phyloP scores from a whole-genome alignment of 2,329 filamentous ascomycete species.

The Beauveria sp. region DNA sequence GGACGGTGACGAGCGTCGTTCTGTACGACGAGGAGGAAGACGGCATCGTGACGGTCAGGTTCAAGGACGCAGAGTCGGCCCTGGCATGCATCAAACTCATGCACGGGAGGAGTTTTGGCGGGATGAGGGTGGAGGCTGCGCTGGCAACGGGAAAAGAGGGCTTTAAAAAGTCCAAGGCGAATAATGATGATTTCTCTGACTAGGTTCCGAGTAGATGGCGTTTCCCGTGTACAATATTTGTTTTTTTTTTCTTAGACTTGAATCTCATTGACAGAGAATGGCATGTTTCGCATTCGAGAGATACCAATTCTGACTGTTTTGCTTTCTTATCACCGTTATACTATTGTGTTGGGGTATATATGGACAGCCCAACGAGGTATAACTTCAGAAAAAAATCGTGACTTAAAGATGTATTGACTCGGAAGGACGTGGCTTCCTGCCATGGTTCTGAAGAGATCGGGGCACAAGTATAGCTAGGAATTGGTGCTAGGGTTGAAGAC shows the following conservation, averaged over 20 bases:
- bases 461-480: too few relatives aligned
- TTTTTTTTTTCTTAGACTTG: neutral
- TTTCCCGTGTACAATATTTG: neutral
- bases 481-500: too few relatives aligned
- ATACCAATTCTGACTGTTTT: too few relatives aligned
- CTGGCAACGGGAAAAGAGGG: slow-evolving; percentile 64
- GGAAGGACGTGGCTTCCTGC: too few relatives aligned
- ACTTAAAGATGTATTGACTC: too few relatives aligned
- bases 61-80: slow-evolving; percentile 63
- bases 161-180: slow-evolving; percentile 61
- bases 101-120: slow-evolving; percentile 73
- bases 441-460: too few relatives aligned
- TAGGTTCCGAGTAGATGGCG: neutral
- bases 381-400: too few relatives aligned
- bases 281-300: neutral
- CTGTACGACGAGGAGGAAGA: slow-evolving; percentile 81
- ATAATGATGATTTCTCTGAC: slow-evolving; percentile 31
- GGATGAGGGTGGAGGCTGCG: slow-evolving; percentile 62
- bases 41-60: slow-evolving; percentile 80
- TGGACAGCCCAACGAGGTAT: too few relatives aligned
- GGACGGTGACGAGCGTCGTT: slow-evolving; percentile 82
- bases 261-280: neutral
- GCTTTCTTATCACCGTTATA: too few relatives aligned
- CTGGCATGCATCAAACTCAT: slow-evolving; percentile 65
- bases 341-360: too few relatives aligned